Evolutionary conservation across 2,329 filamentous ascomycete species (phyloP), one percentile per base, ranked within the genome.

Genomic region (Passalora sequoiae): DNA sequence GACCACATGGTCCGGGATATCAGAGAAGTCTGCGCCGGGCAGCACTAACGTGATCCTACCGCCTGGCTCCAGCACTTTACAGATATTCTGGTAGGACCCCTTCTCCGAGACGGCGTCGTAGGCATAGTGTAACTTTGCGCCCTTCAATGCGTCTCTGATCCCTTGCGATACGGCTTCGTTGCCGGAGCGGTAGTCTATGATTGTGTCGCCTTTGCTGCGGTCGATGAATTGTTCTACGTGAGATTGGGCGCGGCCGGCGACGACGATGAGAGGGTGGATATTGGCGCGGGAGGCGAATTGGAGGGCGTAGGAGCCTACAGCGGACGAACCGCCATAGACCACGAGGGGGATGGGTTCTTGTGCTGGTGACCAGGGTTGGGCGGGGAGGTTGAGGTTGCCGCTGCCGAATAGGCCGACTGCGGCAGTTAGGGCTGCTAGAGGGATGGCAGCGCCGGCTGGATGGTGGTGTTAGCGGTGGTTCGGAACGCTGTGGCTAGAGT

Each of bases 241-340:
- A 5, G 68, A 55, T n/a, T 62, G 62, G 3, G 75, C 75, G 4
- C 67, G 64, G 6, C 80, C 80, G 0, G 79, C 77, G 5, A 83
- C 67, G 44, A 70, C 72, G 50, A 84, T 78, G 31, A 83, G 62
- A 0, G 80, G 80, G 60, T 81, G 77, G 46, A 83, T 76, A 57
- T 78, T 76, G 49, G 56, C 61, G 1, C 43, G 64, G 3, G 53
- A 56, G 8, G 77, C 77, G 13, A 83, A 66, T 58, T 83, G 76
- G 29, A 82, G 61, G 0, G 72, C 73, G 55, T 76, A 83, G 6
- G 73, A 65, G 6, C 80, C 80, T 1, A 83, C 78, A 0, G 78
- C 71, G 1, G 72, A 72, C 1, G 74, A 68, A 0, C 69, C 75
- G 22, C 72, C 73, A 53, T 75, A 75, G 37, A 77, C 61, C 4